A percentile compares a stretch with the other conserved stretches of the same genome.
phyloP scores from a whole-genome alignment of 495 filamentous ascomycete genomes.

The Chaetomium cochliodes region DNA sequence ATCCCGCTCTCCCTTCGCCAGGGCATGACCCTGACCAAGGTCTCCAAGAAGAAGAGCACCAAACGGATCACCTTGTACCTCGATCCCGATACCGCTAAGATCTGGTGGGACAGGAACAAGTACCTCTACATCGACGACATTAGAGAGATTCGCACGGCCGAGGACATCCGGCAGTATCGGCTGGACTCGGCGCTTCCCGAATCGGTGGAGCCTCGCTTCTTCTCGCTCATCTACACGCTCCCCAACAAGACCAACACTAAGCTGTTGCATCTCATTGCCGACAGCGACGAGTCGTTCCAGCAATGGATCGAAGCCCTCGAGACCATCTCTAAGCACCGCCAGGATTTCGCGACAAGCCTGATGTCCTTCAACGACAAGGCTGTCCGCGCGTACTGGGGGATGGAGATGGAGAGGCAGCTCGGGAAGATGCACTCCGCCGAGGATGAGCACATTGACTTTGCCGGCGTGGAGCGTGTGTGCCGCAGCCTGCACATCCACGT shows the following conservation, averaged over 20 bases:
- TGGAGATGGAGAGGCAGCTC: slow-evolving; percentile 74
- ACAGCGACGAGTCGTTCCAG: slow-evolving; percentile 62
- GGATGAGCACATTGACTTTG: slow-evolving; percentile 70
- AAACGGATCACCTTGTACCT: slow-evolving; percentile 74
- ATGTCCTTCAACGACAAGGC: slow-evolving; percentile 77
- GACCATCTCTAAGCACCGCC: slow-evolving; percentile 73
- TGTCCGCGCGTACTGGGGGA: slow-evolving; percentile 76
- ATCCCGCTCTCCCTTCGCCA: slow-evolving; percentile 68
- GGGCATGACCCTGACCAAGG: slow-evolving; percentile 73
- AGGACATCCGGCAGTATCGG: slow-evolving; percentile 84
- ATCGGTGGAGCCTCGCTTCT: slow-evolving; percentile 66
- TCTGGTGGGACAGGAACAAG: slow-evolving; percentile 83
- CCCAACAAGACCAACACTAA: slow-evolving; percentile 71
- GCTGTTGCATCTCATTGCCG: slow-evolving; percentile 76
- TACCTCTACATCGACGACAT: slow-evolving; percentile 93
- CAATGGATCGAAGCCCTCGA: slow-evolving; percentile 82
- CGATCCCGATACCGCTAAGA: slow-evolving; percentile 76
- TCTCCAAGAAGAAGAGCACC: slow-evolving; percentile 73
- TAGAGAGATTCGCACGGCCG: slow-evolving; percentile 78
- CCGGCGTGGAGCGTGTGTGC: slow-evolving; percentile 76
- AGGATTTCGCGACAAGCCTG: slow-evolving; percentile 83
- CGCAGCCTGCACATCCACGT: slow-evolving; percentile 86
- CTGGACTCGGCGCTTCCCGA: slow-evolving; percentile 72
- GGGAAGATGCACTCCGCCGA: slow-evolving; percentile 54
- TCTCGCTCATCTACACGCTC: slow-evolving; percentile 81